A percentile compares a stretch with the other conserved stretches of the same genome.
Evolutionary conservation across 495 filamentous ascomycete genomes (phyloP).

Genomic region (Penicillium atrosanguineum): DNA sequence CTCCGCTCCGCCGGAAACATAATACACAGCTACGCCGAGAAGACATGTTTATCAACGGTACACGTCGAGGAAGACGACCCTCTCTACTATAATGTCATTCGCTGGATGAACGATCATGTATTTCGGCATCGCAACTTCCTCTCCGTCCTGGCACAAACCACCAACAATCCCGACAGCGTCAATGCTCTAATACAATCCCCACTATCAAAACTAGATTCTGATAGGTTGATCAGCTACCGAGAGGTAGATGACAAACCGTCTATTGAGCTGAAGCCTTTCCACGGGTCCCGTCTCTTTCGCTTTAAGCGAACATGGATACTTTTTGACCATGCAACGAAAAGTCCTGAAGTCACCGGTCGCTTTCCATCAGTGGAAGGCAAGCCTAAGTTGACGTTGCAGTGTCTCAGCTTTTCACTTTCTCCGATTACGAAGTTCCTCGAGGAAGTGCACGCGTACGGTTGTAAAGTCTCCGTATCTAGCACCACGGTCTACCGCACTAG

Average conservation of each 20-base stretch:
- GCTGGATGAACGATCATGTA: constrained; percentile 8
- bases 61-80: constrained; percentile 2
- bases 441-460: constrained; percentile 1
- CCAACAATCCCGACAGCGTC: not conserved
- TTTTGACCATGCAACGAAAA: not conserved
- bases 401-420: not conserved
- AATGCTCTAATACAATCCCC: not conserved
- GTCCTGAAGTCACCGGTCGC: not conserved
- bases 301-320: constrained; percentile 7
- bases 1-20: constrained; percentile 3
- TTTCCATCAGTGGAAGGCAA: not conserved
- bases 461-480: constrained; percentile 4
- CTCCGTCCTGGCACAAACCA: constrained; percentile 6
- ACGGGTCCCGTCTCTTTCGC: constrained; percentile 2
- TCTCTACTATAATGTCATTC: constrained; percentile 2
- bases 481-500: constrained; percentile 5
- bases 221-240: constrained; percentile 5
- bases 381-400: no score
- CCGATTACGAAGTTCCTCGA: constrained; percentile 4
- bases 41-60: constrained; percentile 6
- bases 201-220: not conserved
- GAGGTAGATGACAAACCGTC: not conserved
- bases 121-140: constrained; percentile 6
- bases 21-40: constrained; percentile 2
- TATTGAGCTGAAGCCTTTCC: constrained; percentile 7